phyloP scores from a whole-genome alignment of 2,329 filamentous ascomycete genomes.

The Pestalotiopsis fici region DNA sequence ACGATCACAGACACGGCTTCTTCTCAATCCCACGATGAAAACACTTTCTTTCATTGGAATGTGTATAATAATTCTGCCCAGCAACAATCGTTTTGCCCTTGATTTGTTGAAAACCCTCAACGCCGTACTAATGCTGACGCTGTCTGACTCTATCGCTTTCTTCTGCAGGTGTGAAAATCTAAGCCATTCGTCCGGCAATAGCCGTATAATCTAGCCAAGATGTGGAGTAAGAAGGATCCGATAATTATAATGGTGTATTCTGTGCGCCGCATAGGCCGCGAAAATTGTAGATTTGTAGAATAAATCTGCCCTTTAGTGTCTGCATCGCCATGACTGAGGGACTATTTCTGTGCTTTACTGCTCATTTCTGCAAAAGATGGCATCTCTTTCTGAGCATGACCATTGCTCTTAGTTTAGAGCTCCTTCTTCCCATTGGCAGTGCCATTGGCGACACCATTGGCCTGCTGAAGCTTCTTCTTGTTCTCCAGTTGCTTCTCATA shows the following conservation, averaged over 20 bases:
- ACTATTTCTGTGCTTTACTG: not conserved
- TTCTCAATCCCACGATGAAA: no score
- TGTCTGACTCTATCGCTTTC: not conserved
- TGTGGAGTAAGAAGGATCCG: not conserved
- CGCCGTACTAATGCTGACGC: conserved; percentile 7
- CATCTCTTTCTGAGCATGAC: not conserved
- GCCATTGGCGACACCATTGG: conserved; percentile 15
- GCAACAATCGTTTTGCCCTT: not conserved
- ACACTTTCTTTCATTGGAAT: not conserved
- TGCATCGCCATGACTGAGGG: not conserved
- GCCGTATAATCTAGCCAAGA: not conserved
- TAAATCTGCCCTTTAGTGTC: not conserved
- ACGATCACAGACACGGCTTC: no score
- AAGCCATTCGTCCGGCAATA: not conserved
- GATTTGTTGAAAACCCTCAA: conserved; percentile 9
- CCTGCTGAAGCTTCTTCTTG: conserved; percentile 36
- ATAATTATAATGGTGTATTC: not conserved
- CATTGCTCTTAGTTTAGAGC: not conserved
- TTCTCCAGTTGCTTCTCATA: conserved; percentile 60
- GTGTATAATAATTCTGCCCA: not conserved
- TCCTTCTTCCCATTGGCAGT: conserved; percentile 29
- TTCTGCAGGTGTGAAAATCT: not conserved
- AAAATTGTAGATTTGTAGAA: not conserved
- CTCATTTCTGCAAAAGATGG: not conserved
- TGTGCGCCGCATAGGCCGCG: not conserved